These are phyloP conservation scores for Starmerella vitae DNA, from an alignment of 805 yeast species.

Conservation along the genomic window DNA sequence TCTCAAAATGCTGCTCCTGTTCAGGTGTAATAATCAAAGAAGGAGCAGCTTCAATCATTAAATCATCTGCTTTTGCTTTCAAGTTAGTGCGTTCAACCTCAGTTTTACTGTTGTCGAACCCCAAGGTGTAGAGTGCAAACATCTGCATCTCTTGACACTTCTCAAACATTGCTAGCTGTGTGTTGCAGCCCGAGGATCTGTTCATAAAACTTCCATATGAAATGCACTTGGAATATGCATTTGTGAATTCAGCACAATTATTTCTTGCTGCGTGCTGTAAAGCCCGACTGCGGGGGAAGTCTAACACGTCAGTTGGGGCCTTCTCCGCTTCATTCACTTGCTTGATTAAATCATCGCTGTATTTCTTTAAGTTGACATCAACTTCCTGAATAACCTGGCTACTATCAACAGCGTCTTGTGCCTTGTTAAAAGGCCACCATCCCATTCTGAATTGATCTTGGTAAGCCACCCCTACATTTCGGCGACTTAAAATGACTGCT, in stretches of 20 bases:
- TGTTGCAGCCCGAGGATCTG: constrained; percentile 20
- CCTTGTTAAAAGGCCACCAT: constrained; percentile 1
- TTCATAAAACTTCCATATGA: constrained; percentile 21
- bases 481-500: too few relatives aligned
- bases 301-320: background rate
- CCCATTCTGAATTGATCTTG: background rate
- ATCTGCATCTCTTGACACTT: constrained; percentile 24
- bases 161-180: constrained; percentile 19
- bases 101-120: constrained; percentile 15
- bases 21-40: constrained; percentile 17
- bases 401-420: background rate
- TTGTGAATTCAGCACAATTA: constrained; percentile 26
- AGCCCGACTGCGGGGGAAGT: constrained; percentile 1
- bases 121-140: constrained; percentile 22
- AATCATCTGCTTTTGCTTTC: constrained; percentile 23
- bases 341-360: background rate
- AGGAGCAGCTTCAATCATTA: constrained; percentile 22
- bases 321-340: background rate
- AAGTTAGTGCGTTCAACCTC: constrained; percentile 15
- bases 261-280: constrained; percentile 24
- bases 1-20: constrained; percentile 15
- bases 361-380: background rate
- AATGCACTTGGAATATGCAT: constrained; percentile 22
- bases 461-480: too few relatives aligned
- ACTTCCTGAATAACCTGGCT: background rate